phyloP scores from a whole-genome alignment of 2,329 filamentous ascomycete species.

The Fusarium ambrosium region DNA sequence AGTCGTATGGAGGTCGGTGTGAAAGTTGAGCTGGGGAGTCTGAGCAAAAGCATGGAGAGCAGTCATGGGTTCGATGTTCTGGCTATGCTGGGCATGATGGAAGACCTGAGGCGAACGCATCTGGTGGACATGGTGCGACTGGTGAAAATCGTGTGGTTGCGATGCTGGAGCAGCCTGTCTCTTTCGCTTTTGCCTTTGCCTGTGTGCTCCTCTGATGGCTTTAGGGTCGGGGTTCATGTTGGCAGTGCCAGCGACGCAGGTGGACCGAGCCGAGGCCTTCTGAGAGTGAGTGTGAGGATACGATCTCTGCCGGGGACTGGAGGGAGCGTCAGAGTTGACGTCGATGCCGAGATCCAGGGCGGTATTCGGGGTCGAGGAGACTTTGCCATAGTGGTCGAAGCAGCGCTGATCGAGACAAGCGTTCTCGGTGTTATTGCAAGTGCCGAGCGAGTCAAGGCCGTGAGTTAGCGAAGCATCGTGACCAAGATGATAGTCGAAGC shows the following conservation, averaged over 20 bases:
- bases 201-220: slow-evolving; percentile 19
- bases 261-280: slow-evolving; percentile 28
- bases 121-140: slow-evolving; percentile 28
- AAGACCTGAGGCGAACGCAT: slow-evolving; percentile 29
- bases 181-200: slow-evolving; percentile 34
- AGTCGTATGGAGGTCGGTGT: slow-evolving; percentile 23
- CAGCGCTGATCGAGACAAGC: slow-evolving; percentile 50
- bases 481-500: slow-evolving; percentile 47
- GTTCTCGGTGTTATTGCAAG: slow-evolving; percentile 50
- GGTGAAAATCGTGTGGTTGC: slow-evolving; percentile 25
- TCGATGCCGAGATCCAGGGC: slow-evolving; percentile 37
- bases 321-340: slow-evolving; percentile 14
- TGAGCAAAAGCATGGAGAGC: slow-evolving; percentile 42
- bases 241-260: slow-evolving; percentile 22
- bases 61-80: slow-evolving; percentile 39
- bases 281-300: slow-evolving; percentile 3
- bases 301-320: not conserved
- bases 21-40: slow-evolving; percentile 34
- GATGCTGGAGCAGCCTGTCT: slow-evolving; percentile 29
- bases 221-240: slow-evolving; percentile 17
- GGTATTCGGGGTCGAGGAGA: slow-evolving; percentile 23
- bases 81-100: slow-evolving; percentile 28
- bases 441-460: slow-evolving; percentile 45
- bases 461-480: slow-evolving; percentile 43
- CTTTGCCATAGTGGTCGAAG: slow-evolving; percentile 43